A percentile compares a stretch with the other conserved stretches of the same genome.
Evolutionary conservation across 371 early-diverging fungal genomes (phyloP).

Genomic region (Amoeboaphelidium protococcarum): DNA sequence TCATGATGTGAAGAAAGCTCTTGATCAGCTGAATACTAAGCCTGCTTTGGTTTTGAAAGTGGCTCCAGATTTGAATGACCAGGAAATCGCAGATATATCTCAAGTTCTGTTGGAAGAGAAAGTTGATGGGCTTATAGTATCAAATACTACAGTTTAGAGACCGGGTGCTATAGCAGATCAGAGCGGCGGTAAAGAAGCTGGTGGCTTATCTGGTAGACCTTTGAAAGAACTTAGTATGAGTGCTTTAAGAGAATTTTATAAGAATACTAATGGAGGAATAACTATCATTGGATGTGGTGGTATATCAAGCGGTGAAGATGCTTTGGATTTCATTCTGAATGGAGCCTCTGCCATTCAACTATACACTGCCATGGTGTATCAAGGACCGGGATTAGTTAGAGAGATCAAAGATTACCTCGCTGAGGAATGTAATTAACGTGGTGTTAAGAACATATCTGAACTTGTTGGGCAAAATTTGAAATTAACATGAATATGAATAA

Average conservation of each 20-base stretch:
- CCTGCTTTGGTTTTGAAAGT: conserved; percentile 56
- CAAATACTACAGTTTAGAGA: conserved; percentile 52
- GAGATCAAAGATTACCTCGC: conserved; percentile 29
- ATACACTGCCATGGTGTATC: conserved; percentile 35
- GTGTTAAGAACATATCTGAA: neutral
- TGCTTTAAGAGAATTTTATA: conserved; percentile 32
- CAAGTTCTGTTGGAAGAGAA: conserved; percentile 22
- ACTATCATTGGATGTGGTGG: conserved; percentile 66
- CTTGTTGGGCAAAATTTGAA: neutral
- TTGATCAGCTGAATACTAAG: conserved; percentile 18
- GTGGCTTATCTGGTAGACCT: conserved; percentile 53
- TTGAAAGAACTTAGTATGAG: conserved; percentile 29
- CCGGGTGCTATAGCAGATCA: conserved; percentile 21
- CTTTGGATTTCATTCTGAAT: conserved; percentile 32
- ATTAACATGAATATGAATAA: neutral
- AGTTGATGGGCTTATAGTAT: conserved; percentile 55
- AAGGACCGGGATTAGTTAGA: conserved; percentile 38
- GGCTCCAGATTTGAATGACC: conserved; percentile 40
- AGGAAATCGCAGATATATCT: conserved; percentile 40
- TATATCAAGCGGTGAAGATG: conserved; percentile 36
- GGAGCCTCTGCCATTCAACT: conserved; percentile 50
- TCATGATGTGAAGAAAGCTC: conserved; percentile 22
- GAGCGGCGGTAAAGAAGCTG: conserved; percentile 19
- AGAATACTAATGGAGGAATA: conserved; percentile 29
- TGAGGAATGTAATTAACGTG: neutral